A percentile compares a stretch with the other conserved stretches of the same genome.
Evolutionary conservation across 768 basidiomycete species (phyloP).

Genomic region (Chalciporus chontae): DNA sequence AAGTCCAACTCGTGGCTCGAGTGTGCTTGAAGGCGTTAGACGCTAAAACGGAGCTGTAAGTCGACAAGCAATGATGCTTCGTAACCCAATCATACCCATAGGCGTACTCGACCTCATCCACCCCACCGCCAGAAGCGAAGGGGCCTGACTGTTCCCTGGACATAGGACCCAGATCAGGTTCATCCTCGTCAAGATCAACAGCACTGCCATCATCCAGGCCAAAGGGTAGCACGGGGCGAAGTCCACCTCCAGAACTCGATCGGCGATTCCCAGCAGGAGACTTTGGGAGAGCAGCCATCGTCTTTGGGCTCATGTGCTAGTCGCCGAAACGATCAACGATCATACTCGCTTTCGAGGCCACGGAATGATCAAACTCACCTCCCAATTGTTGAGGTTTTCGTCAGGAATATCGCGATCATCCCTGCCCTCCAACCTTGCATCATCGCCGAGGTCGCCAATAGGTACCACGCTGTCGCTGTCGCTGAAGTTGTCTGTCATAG

Average conservation of each 20-base stretch:
- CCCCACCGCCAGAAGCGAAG: constrained; percentile 76
- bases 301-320: constrained; percentile 95
- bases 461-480: constrained; percentile 92
- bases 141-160: constrained; percentile 70
- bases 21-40: constrained; percentile 8
- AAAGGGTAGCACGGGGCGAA: constrained; percentile 78
- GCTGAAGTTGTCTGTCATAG: constrained; percentile 84
- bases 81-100: constrained; percentile 58
- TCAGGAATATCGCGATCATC: constrained; percentile 63
- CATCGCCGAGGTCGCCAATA: constrained; percentile 86
- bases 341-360: constrained; percentile 1
- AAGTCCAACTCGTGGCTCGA: too few species aligned
- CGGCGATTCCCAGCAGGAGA: constrained; percentile 81
- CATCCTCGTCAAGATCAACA: constrained; percentile 67
- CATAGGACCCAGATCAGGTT: constrained; percentile 68
- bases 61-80: neutral
- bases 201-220: constrained; percentile 76
- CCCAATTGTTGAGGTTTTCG: constrained; percentile 93
- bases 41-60: constrained; percentile 19
- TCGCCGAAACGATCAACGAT: neutral
- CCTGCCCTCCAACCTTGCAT: constrained; percentile 61
- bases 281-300: constrained; percentile 89
- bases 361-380: constrained; percentile 50
- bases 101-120: constrained; percentile 88
- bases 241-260: constrained; percentile 78